Evolutionary conservation across 2,329 filamentous ascomycete genomes (phyloP), one percentile per base, ranked within the genome.

Genomic region (Blastomyces percursus): DNA sequence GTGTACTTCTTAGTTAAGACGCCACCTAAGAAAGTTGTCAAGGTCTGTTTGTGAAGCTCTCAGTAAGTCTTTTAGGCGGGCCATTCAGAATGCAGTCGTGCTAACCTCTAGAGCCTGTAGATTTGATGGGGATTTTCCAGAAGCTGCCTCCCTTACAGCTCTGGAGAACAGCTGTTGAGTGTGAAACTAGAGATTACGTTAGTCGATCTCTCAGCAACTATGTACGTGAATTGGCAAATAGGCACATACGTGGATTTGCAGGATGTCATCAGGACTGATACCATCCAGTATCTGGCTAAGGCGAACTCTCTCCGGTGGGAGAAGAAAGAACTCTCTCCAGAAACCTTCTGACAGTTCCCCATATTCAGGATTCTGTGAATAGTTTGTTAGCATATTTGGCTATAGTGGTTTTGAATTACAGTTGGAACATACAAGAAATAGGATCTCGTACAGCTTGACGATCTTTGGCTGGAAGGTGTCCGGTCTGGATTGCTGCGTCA

Each of bases 381-480:
- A 67, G 70, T 48, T 27, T 30, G 64, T 66, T 62, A 64, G 63
- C 35, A 63, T 21, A 52, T n/a, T 58, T 46, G 16, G 19, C 38
- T 24, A 44, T 9, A 58, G 55, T 16, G 16, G 27, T 27, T 27
- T 35, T 54, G 27, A 35, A 54, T 52, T 1, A 35, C 2, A 12
- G 38, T 14, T 54, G 2, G 14, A 19, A 63, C 71, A 62, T 75
- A 84, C 82, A 69, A 77, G 78, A 80, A 97, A 93, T 24, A 97
- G 80, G 67, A 84, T 83, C 71, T 92, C 85, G 77, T 99, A 99
- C 60, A 97, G 85, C 74, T 89, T 83, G 64, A 96, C 88, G 68
- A 99, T 90, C 79, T 99, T 99, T 61, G 90, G 93, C 77, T 95
- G 89, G 74, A 99, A 96, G 50, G 88, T 85, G 75, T 95, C 89